phyloP scores from a whole-genome alignment of 805 yeast species.

The Lipomyces sp. region DNA sequence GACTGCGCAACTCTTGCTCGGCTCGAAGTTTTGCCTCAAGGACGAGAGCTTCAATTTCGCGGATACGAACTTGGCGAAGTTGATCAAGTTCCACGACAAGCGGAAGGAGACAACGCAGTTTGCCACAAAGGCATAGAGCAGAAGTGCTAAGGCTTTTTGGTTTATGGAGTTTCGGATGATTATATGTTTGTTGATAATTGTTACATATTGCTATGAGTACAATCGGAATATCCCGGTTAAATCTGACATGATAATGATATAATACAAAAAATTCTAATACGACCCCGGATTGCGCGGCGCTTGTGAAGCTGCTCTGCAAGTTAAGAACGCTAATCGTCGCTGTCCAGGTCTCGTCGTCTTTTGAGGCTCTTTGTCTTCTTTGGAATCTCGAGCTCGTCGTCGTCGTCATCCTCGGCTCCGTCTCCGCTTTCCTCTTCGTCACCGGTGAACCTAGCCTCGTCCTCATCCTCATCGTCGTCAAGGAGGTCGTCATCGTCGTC shows the following conservation, averaged over 20 bases:
- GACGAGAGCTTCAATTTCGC: conserved; percentile 48
- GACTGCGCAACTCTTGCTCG: conserved; percentile 65
- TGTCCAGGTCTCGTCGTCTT: conserved; percentile 5
- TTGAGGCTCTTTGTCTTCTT: conserved; percentile 8
- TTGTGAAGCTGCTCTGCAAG: too few species aligned
- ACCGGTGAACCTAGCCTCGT: neutral
- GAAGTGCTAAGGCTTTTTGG: neutral
- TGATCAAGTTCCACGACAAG: conserved; percentile 46
- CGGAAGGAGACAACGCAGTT: conserved; percentile 19
- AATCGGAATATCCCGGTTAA: too few species aligned
- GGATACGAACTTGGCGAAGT: conserved; percentile 53
- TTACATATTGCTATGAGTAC: too few species aligned
- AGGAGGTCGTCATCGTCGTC: conserved; percentile 34
- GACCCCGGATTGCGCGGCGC: too few species aligned
- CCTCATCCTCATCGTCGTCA: conserved; percentile 28
- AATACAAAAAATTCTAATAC: too few species aligned
- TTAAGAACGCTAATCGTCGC: neutral
- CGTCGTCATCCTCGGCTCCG: conserved; percentile 8
- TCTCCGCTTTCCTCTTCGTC: conserved; percentile 20
- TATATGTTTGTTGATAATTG: too few species aligned
- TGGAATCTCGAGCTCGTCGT: conserved; percentile 19
- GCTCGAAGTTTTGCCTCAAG: conserved; percentile 30
- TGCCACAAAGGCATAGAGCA: neutral
- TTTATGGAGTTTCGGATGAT: neutral
- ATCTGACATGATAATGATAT: too few species aligned